A percentile compares a stretch with the other conserved stretches of the same genome.
Conservation (phyloP, 345 rosid genomes). For the Syzygium jambos region DNA sequence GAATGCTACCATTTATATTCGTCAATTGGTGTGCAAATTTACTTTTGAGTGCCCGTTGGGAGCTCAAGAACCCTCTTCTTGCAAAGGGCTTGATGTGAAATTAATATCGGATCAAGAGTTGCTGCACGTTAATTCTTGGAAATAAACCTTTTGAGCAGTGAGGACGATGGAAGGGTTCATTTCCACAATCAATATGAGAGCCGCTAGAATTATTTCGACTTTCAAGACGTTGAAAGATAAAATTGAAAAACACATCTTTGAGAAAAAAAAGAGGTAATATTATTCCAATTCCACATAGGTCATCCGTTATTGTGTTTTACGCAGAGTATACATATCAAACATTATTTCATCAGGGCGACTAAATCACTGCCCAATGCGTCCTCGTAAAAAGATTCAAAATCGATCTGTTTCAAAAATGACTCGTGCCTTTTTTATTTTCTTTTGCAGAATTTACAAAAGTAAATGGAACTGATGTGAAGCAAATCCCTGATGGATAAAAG, state of each 20-base stretch:
- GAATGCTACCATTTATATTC: background rate
- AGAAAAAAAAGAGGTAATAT: background rate
- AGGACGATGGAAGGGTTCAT: background rate
- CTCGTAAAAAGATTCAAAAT: background rate
- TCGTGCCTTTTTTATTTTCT: background rate
- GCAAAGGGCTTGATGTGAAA: background rate
- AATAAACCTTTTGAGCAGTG: background rate
- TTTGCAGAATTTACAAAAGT: background rate
- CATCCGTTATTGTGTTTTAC: background rate
- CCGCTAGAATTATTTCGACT: background rate
- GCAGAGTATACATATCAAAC: background rate
- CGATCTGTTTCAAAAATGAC: background rate
- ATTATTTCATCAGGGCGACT: background rate
- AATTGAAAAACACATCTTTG: background rate
- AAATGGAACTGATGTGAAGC: background rate
- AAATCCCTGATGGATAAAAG: background rate
- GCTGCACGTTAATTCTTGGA: background rate
- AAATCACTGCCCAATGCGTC: background rate
- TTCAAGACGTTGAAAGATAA: background rate
- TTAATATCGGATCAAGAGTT: background rate
- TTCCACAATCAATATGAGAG: background rate
- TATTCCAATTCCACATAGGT: background rate
- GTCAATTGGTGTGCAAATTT: background rate
- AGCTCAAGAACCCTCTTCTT: background rate
- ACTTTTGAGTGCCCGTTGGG: background rate